Percentiles rank a stretch among this genome's conserved stretches.
These are phyloP conservation scores for Boechera stricta DNA, from an alignment of 345 rosid genomes.

Conservation along the genomic window DNA sequence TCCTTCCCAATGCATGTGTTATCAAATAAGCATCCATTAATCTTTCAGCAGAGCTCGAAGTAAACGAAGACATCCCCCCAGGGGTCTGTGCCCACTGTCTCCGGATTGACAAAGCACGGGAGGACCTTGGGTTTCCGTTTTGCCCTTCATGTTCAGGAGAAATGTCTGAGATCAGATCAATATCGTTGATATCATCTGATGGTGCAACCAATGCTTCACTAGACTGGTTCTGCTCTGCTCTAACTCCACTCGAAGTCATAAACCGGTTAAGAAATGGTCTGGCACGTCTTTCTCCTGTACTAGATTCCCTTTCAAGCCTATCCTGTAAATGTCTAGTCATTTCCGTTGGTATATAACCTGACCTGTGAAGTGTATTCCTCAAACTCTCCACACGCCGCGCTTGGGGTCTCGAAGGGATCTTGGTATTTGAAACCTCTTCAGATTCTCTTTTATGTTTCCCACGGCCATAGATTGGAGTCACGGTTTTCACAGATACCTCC, in stretches of 20 bases:
- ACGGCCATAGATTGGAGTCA: constrained; percentile 89
- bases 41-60: constrained; percentile 56
- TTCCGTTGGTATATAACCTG: constrained; percentile 57
- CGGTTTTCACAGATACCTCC: constrained; percentile 66
- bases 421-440: constrained; percentile 55
- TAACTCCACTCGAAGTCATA: constrained; percentile 61
- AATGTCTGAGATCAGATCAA: constrained; percentile 50
- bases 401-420: constrained; percentile 75
- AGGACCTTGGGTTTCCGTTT: constrained; percentile 48
- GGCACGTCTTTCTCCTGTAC: constrained; percentile 42
- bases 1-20: constrained; percentile 52
- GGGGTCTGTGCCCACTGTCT: constrained; percentile 46
- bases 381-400: constrained; percentile 78
- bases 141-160: constrained; percentile 49
- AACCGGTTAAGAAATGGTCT: constrained; percentile 54
- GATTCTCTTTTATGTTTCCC: constrained; percentile 54
- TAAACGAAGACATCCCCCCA: constrained; percentile 30
- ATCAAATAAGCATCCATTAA: constrained; percentile 55
- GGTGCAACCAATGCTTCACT: constrained; percentile 42
- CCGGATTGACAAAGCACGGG: constrained; percentile 36
- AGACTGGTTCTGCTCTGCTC: constrained; percentile 60
- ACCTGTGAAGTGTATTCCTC: constrained; percentile 74
- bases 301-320: constrained; percentile 60
- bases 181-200: constrained; percentile 40
- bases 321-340: constrained; percentile 69